Base-by-base conservation (phyloP, 2,329 filamentous ascomycete genomes). In the Harringtonia aguacate region DNA sequence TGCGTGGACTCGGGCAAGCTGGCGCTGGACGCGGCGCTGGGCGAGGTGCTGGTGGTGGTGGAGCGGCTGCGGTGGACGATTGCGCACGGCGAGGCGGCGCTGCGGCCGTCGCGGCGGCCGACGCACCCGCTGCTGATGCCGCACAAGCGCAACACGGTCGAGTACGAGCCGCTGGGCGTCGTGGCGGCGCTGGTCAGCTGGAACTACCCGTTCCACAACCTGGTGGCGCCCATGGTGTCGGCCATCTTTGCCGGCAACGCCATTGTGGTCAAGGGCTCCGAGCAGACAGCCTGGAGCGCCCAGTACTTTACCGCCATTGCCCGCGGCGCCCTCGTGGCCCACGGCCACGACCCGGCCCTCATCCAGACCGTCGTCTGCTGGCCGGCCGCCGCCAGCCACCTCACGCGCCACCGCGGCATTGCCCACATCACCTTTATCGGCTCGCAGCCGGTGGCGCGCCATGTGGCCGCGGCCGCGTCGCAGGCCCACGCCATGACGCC, bases 151-250 rank as follows among this genome's bases (percentile, higher is more conserved):
- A 95, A 95, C 58, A 82, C 81, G 49, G 88, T 98, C 24, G 69
- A 76, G 40, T 98, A 94, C 62, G 89, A 98, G 63, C 90, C 92
- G 14, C 69, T 97, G 18, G 92, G 92, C 15, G 87, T 98, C 30
- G 86, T 98, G 7, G 83, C 87, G 12, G 90, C 92, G 17, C 82
- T 90, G 42, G 87, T 98, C 36, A 92, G 85, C 58, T 98, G 92
- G 92, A 98, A 98, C 68, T 97, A 88, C 60, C 81, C 86, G 36
- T 94, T 97, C 63, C 92, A 98, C 67, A 98, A 98, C 64, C 72
- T 97, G 50, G 77, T 97, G 38, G 87, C 86, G 0, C 92, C 90
- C 14, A 76, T 95, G 52, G 94, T 97, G 58, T 89, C 86, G 52
- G 81, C 86, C 15, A 74, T 97, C 41, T 97, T 97, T 60, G 75